A percentile compares a stretch with the other conserved stretches of the same genome.
Conservation (phyloP, 2,329 filamentous ascomycete species). For the Parascedosporium putredinis region DNA sequence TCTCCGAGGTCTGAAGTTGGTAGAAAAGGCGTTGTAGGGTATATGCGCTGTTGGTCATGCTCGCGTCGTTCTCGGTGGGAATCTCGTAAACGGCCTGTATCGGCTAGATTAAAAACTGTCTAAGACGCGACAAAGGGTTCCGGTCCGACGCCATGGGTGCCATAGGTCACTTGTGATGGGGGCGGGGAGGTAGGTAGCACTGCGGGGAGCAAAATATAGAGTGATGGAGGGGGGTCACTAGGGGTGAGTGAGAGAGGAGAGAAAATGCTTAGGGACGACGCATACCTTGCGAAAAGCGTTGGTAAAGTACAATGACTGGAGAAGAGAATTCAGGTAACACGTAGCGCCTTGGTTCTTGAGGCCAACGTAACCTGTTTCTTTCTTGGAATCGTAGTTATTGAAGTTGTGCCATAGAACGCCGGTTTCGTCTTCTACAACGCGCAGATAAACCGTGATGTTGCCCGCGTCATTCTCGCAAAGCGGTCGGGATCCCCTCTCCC, state of each 20-base stretch:
- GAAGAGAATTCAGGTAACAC: slow-evolving; percentile 75
- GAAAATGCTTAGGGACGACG: too few species aligned
- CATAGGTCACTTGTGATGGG: too few species aligned
- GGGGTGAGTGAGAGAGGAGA: not conserved
- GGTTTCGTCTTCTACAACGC: slow-evolving; percentile 76
- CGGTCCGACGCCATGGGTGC: too few species aligned
- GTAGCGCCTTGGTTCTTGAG: slow-evolving; percentile 94
- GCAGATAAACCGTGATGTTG: slow-evolving; percentile 74
- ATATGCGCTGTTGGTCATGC: slow-evolving; percentile 80
- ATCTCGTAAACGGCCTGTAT: slow-evolving; percentile 90
- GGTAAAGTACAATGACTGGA: slow-evolving; percentile 77
- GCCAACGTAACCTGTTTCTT: slow-evolving; percentile 93
- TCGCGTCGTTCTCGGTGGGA: slow-evolving; percentile 76
- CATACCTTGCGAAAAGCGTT: slow-evolving; percentile 85
- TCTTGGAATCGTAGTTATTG: slow-evolving; percentile 95
- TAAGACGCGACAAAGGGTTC: too few species aligned
- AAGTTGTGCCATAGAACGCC: slow-evolving; percentile 89
- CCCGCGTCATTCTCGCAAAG: slow-evolving; percentile 67
- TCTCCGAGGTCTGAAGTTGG: slow-evolving; percentile 75
- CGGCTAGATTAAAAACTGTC: not conserved
- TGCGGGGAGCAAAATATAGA: too few species aligned
- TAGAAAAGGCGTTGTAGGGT: slow-evolving; percentile 91
- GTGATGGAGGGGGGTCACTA: too few species aligned
- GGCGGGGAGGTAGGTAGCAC: too few species aligned
- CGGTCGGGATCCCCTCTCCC: slow-evolving; percentile 58